Conservation (phyloP, 352 stramenopile species). For the Pythium monospermum region DNA sequence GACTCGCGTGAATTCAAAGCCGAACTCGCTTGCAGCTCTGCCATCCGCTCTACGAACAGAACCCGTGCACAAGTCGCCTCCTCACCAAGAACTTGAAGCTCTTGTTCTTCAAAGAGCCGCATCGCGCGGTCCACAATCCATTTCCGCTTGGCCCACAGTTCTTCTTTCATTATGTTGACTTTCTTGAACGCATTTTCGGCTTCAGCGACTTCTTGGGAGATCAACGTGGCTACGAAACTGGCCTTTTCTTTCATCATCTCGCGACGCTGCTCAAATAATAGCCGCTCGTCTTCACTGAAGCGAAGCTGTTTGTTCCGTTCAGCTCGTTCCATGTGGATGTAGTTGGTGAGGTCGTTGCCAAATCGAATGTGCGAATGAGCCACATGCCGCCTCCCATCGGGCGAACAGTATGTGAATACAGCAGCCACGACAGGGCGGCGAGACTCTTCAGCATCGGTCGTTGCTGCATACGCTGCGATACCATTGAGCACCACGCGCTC, state of each 20-base stretch:
- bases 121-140: constrained; percentile 31
- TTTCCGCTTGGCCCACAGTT: constrained; percentile 28
- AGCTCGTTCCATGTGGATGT: constrained; percentile 26
- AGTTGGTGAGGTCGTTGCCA: constrained; percentile 19
- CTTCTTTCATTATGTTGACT: constrained; percentile 38
- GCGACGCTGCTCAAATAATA: constrained; percentile 27
- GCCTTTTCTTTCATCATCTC: constrained; percentile 30
- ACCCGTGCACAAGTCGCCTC: constrained; percentile 5
- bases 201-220: constrained; percentile 24
- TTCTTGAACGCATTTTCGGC: constrained; percentile 38
- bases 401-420: constrained; percentile 11
- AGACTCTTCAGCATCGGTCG: not conserved
- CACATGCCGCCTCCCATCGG: constrained; percentile 8
- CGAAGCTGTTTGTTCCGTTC: constrained; percentile 17
- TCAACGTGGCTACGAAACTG: constrained; percentile 17
- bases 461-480: not conserved
- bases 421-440: too few species aligned
- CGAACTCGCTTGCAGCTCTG: constrained; percentile 8
- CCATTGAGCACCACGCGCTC: constrained; percentile 2
- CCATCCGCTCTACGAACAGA: constrained; percentile 10
- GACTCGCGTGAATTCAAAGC: constrained; percentile 10
- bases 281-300: constrained; percentile 8
- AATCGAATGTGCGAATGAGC: constrained; percentile 10
- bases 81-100: constrained; percentile 12
- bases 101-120: constrained; percentile 25